These are phyloP conservation scores for Candida stauntonica DNA, from an alignment of 805 yeast genomes.

Conservation along the genomic window DNA sequence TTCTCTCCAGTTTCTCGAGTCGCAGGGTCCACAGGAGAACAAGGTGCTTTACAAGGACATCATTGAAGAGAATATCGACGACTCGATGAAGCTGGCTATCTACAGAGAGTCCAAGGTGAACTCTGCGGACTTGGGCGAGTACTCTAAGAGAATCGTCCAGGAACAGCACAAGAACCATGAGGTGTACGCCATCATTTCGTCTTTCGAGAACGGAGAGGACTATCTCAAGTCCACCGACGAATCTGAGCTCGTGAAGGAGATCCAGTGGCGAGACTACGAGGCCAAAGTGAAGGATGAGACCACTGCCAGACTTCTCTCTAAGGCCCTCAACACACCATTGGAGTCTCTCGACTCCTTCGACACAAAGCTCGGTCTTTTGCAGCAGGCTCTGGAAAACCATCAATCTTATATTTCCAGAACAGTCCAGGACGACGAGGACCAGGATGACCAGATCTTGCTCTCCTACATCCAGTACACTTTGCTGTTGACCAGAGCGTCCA, in stretches of 20 bases:
- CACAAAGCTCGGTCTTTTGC: slow-evolving; percentile 57
- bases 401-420: slow-evolving; percentile 47
- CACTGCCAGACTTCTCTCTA: slow-evolving; percentile 55
- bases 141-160: slow-evolving; percentile 41
- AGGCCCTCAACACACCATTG: slow-evolving; percentile 32
- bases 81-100: slow-evolving; percentile 53
- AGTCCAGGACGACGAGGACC: slow-evolving; percentile 47
- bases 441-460: slow-evolving; percentile 61
- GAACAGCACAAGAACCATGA: slow-evolving; percentile 28
- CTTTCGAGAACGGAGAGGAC: slow-evolving; percentile 25
- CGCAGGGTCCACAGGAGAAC: slow-evolving; percentile 25
- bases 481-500: slow-evolving; percentile 60
- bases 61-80: slow-evolving; percentile 57
- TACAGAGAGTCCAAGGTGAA: slow-evolving; percentile 35
- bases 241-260: slow-evolving; percentile 37
- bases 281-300: slow-evolving; percentile 70
- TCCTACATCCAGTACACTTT: slow-evolving; percentile 72
- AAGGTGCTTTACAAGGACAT: slow-evolving; percentile 46
- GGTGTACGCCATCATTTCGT: slow-evolving; percentile 36
- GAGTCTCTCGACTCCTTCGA: slow-evolving; percentile 48
- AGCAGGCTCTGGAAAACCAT: slow-evolving; percentile 61
- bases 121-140: slow-evolving; percentile 42
- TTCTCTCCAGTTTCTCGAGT: slow-evolving; percentile 50
- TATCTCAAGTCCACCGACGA: slow-evolving; percentile 22
- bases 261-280: slow-evolving; percentile 55